Conservation (phyloP, 106 monocot genomes). For the Allium cepa region DNA sequence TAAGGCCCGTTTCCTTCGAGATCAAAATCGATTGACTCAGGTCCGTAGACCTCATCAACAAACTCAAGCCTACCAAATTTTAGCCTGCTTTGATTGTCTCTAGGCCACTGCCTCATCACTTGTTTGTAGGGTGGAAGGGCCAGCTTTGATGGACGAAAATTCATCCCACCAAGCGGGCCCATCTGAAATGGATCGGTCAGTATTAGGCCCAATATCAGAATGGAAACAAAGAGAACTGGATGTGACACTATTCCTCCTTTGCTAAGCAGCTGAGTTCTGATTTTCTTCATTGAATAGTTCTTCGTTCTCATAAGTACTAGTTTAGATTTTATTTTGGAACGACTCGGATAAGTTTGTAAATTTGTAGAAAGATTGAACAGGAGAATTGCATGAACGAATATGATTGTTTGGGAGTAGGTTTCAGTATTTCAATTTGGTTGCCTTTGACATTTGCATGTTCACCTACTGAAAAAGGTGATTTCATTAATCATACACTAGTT, state of each 20-base stretch:
- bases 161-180: slow-evolving; percentile 31
- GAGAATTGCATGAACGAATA: no score
- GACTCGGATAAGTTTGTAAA: no score
- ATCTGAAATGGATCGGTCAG: slow-evolving; percentile 53
- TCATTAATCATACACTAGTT: no score
- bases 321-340: no score
- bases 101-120: slow-evolving; percentile 64
- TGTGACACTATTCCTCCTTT: slow-evolving; percentile 22
- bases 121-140: slow-evolving; percentile 46
- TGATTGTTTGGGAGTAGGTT: no score
- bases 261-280: background rate
- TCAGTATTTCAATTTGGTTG: no score
- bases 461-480: no score
- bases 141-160: slow-evolving; percentile 49
- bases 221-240: slow-evolving; percentile 33
- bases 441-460: no score
- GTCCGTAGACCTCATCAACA: slow-evolving; percentile 64
- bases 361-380: no score
- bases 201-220: slow-evolving; percentile 28
- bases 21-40: slow-evolving; percentile 91
- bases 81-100: slow-evolving; percentile 56
- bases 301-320: no score
- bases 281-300: slow-evolving; percentile 1
- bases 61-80: slow-evolving; percentile 54
- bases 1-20: slow-evolving; percentile 63